Percentiles rank a stretch among this genome's conserved stretches.
Conservation (phyloP, 768 basidiomycete species). For the Pulveroboletus sp. region DNA sequence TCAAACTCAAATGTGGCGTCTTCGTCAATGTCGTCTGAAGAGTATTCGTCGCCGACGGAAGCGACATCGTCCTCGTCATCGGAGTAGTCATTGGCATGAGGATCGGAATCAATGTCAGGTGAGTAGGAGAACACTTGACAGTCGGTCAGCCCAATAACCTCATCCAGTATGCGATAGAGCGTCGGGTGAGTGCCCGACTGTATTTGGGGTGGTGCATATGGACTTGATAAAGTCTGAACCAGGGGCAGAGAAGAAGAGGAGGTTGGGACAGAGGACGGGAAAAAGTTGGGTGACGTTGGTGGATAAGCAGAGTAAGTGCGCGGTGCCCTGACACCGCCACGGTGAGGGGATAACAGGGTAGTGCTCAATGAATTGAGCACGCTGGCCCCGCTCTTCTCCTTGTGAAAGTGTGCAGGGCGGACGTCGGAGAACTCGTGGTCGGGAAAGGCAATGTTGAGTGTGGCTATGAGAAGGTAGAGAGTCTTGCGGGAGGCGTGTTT, state of each 20-base stretch:
- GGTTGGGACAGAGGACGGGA: constrained; percentile 64
- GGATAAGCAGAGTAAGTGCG: constrained; percentile 87
- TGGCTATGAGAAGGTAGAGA: constrained; percentile 92
- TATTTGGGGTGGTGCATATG: constrained; percentile 66
- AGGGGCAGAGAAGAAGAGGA: constrained; percentile 71
- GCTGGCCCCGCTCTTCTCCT: constrained; percentile 67
- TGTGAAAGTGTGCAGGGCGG: constrained; percentile 83
- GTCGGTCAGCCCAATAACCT: constrained; percentile 83
- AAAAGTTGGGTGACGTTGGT: constrained; percentile 64
- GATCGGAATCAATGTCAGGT: constrained; percentile 92
- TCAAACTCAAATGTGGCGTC: constrained; percentile 76
- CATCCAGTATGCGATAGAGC: constrained; percentile 82
- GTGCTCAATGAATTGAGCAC: constrained; percentile 84
- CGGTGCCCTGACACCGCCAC: constrained; percentile 60
- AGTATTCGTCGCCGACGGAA: constrained; percentile 62
- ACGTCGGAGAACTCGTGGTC: constrained; percentile 97
- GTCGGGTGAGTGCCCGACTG: constrained; percentile 84
- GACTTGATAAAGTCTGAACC: constrained; percentile 53
- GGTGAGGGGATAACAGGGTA: constrained; percentile 71
- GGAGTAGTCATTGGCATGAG: constrained; percentile 79
- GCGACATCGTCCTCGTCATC: constrained; percentile 76
- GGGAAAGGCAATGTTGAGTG: constrained; percentile 95
- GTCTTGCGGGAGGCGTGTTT: constrained; percentile 84
- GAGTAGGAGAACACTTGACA: constrained; percentile 95
- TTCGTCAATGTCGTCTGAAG: constrained; percentile 68